phyloP scores from a whole-genome alignment of 164 flowering plant genomes.

The Stephania japonica region DNA sequence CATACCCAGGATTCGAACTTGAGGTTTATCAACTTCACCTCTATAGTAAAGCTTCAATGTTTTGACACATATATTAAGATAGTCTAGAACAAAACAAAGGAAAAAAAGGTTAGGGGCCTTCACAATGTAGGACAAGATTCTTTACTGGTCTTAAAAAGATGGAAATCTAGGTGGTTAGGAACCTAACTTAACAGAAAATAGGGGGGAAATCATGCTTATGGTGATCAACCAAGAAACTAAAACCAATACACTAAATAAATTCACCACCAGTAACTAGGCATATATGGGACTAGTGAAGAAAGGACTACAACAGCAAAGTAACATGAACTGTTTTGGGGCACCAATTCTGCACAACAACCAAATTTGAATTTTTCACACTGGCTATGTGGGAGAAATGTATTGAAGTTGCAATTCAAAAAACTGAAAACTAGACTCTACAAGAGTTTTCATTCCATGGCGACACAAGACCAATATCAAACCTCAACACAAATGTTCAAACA shows the following conservation, averaged over 20 bases:
- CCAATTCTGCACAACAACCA: not conserved
- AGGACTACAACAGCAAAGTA: not conserved
- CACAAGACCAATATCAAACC: too few relatives aligned
- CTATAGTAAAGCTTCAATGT: too few relatives aligned
- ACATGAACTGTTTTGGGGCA: too few relatives aligned
- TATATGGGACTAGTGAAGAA: not conserved
- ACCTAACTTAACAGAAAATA: not conserved
- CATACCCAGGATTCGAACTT: too few relatives aligned
- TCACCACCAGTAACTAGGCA: not conserved
- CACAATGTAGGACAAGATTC: too few relatives aligned
- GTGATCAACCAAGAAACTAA: not conserved
- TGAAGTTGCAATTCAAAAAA: not conserved
- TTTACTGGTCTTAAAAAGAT: too few relatives aligned
- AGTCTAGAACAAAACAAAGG: too few relatives aligned
- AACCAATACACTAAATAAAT: not conserved
- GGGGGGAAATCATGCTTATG: not conserved
- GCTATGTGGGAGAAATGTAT: too few relatives aligned
- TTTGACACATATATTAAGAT: too few relatives aligned
- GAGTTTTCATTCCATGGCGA: not conserved
- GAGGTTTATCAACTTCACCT: too few relatives aligned
- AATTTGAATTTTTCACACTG: not conserved
- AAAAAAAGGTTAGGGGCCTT: too few relatives aligned
- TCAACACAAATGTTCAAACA: too few relatives aligned
- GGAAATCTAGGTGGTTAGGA: not conserved
- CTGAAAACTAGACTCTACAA: not conserved